Base-by-base conservation (phyloP, 192 early-diverging fungal species). In the Coemansia pectinata region DNA sequence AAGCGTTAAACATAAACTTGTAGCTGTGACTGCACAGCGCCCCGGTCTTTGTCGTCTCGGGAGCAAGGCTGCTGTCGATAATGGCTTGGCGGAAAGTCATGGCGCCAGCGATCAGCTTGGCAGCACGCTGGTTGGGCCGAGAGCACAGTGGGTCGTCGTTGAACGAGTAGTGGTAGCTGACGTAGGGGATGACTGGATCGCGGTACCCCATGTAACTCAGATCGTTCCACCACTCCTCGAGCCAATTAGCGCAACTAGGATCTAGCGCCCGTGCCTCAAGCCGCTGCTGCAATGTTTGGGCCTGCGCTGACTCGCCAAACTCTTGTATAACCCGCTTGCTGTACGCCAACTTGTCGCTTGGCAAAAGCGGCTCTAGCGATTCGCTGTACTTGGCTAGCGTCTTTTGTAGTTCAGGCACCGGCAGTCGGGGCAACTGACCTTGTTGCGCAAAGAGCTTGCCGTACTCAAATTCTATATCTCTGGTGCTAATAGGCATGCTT, bases 211-310 rank as follows among this genome's bases (percentile, higher is more conserved):
- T 88, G 84, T 99, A 99, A 64, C 94, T 93, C 62, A 92, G 85
- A 52, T 94, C 93, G 73, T 95, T 92, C 97, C 97, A 99, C 97
- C 97, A 99, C 71, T 95, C 94, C 70, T 92, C 93, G 62, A 96
- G 85, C 91, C 95, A 99, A 84, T 91, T 94, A 17, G 90, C 87
- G 34, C 89, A 82, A 33, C 77, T 85, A 21, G 92, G 87, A 50
- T 89, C 85, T 5, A 86, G 84, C 3, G 90, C 90, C 45, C 91
- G 86, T 58, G 87, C 89, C 60, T 89, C 34, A 40, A 99, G 85
- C 44, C 96, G 89, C 71, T 88, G 76, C 80, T 97, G 96, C 45
- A 99, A 86, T 72, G 88, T 79, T 65, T 90, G 84, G 36, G 91
- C 96, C 34, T 91, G 89, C 2, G 87, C 89, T 10, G 92, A 90